Conservation (phyloP, 768 basidiomycete species). For the Suillus subalutaceus region DNA sequence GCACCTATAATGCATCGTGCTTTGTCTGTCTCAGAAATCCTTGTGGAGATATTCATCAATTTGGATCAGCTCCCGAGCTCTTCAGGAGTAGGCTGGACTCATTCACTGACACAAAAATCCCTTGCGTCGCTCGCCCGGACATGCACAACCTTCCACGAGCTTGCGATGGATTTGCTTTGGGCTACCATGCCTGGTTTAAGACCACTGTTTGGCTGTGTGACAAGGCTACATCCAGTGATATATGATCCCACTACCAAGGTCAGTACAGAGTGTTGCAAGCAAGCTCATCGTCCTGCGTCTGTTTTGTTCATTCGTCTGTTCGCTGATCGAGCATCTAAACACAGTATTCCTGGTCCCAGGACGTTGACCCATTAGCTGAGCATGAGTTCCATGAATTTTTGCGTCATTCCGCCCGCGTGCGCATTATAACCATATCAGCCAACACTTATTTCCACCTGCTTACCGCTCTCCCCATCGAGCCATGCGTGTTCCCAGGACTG, state of each 20-base stretch:
- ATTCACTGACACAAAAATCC: not conserved
- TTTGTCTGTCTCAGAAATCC: not conserved
- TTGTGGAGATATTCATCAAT: not conserved
- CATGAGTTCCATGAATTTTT: not conserved
- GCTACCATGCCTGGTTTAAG: not conserved
- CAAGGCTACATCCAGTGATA: not conserved
- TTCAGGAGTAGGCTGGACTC: not conserved
- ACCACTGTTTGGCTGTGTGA: slow-evolving; percentile 2
- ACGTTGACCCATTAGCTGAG: not conserved
- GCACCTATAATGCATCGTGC: slow-evolving; percentile 1
- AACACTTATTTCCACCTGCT: not conserved
- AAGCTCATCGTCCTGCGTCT: not conserved
- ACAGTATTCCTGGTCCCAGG: not conserved
- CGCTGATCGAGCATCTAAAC: not conserved
- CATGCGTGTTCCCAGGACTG: not conserved
- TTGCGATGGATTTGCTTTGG: slow-evolving; percentile 11
- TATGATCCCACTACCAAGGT: not conserved
- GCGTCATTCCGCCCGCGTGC: slow-evolving; percentile 3
- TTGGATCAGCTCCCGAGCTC: not conserved
- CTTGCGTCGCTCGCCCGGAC: slow-evolving; percentile 8
- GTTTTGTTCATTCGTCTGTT: not conserved
- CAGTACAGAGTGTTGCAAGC: not conserved
- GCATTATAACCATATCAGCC: not conserved
- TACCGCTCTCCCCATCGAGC: not conserved
- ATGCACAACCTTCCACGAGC: slow-evolving; percentile 11